Percentiles rank a stretch among this genome's conserved stretches.
Conservation (phyloP, 345 rosid species). For the Corchorus capsularis region DNA sequence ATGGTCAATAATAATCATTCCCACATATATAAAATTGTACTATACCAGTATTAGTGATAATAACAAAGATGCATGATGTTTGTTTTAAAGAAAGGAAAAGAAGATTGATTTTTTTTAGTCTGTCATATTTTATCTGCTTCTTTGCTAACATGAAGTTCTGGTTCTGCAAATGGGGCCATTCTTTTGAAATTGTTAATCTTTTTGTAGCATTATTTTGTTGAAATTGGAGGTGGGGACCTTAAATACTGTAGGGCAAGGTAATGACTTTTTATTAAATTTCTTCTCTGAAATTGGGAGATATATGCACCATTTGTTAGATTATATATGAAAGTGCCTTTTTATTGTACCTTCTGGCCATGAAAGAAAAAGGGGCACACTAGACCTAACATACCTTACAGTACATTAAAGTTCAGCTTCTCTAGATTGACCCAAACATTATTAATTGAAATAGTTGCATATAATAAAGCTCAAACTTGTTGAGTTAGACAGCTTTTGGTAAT, state of each 20-base stretch:
- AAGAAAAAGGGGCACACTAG: conserved; percentile 12
- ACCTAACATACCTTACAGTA: conserved; percentile 15
- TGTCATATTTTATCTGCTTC: neutral
- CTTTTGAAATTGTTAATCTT: neutral
- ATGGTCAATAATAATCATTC: neutral
- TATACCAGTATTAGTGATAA: neutral
- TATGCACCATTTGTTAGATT: conserved; percentile 10
- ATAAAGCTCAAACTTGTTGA: conserved; percentile 7
- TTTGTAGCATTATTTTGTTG: conserved; percentile 7
- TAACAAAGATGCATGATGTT: too few relatives aligned
- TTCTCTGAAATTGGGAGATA: neutral
- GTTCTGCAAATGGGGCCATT: conserved; percentile 18
- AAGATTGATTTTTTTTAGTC: neutral
- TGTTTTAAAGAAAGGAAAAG: neutral
- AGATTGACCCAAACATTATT: neutral
- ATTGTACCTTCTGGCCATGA: conserved; percentile 17
- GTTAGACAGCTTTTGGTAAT: neutral
- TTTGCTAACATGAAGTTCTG: conserved; percentile 5
- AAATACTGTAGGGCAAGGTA: conserved; percentile 22
- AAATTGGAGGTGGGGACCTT: conserved; percentile 22
- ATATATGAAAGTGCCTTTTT: conserved; percentile 1
- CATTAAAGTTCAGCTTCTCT: neutral
- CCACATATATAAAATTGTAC: neutral
- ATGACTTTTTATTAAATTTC: conserved; percentile 10
- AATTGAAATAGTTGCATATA: neutral